Evolutionary conservation across 1,284 basidiomycete species (phyloP).

Genomic region (Cryptococcus sp.): DNA sequence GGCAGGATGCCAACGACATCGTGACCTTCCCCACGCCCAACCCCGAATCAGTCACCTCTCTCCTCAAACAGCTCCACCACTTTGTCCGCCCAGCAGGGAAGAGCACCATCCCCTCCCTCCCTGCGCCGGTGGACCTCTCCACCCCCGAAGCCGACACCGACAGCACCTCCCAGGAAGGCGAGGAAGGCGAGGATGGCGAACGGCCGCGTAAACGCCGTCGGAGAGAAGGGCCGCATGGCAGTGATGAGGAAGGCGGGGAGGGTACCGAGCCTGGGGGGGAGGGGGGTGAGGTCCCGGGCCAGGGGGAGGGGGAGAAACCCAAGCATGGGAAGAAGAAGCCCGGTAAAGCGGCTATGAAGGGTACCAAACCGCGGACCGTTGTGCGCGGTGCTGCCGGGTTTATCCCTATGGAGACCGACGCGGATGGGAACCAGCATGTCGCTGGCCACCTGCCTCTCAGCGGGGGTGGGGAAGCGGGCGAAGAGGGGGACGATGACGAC

Average conservation of each 20-base stretch:
- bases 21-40: slow-evolving; percentile 71
- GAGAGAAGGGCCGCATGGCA: slow-evolving; percentile 10
- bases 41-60: slow-evolving; percentile 60
- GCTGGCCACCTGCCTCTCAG: slow-evolving; percentile 13
- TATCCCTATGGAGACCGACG: slow-evolving; percentile 27
- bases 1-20: slow-evolving; percentile 68
- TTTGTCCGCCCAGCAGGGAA: slow-evolving; percentile 43
- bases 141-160: slow-evolving; percentile 9
- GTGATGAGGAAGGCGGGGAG: slow-evolving; percentile 4
- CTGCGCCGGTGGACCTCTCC: slow-evolving; percentile 31
- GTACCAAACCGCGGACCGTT: slow-evolving; percentile 36
- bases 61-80: slow-evolving; percentile 66
- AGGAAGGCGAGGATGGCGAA: slow-evolving; percentile 25
- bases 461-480: neutral
- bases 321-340: slow-evolving; percentile 23
- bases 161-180: slow-evolving; percentile 2
- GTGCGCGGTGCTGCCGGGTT: slow-evolving; percentile 35
- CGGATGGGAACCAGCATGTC: slow-evolving; percentile 20
- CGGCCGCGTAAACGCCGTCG: slow-evolving; percentile 22
- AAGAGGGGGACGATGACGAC: slow-evolving; percentile 4
- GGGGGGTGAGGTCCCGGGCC: slow-evolving; percentile 1
- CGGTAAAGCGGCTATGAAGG: slow-evolving; percentile 30
- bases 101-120: slow-evolving; percentile 29
- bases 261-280: neutral
- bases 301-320: slow-evolving; percentile 1